Evolutionary conservation across 345 rosid species (phyloP).

Genomic region (Kandelia obovata): DNA sequence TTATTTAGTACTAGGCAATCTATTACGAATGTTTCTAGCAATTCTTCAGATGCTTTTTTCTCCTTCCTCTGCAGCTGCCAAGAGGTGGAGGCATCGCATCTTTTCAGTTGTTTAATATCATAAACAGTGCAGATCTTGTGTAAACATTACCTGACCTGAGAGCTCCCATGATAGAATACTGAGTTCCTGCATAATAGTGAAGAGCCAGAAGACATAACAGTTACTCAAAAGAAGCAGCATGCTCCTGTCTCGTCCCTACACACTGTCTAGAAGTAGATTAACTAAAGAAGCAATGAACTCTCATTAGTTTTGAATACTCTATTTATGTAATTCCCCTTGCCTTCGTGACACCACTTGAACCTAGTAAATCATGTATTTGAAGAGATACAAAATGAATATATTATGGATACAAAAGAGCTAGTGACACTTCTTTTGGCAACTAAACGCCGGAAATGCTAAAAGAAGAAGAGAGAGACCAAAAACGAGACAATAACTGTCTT

Average conservation of each 20-base stretch:
- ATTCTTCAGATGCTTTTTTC: too few relatives aligned
- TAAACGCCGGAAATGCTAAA: background rate
- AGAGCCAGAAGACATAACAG: slow-evolving; percentile 61
- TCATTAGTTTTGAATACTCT: background rate
- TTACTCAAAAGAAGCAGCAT: slow-evolving; percentile 75
- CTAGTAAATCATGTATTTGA: slow-evolving; percentile 67
- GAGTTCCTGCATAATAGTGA: slow-evolving; percentile 86
- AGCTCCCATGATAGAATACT: slow-evolving; percentile 93
- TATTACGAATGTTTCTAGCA: too few relatives aligned
- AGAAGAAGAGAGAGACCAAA: too few relatives aligned
- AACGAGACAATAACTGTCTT: too few relatives aligned
- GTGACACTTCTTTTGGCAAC: background rate
- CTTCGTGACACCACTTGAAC: slow-evolving; percentile 92
- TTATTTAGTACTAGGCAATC: too few relatives aligned
- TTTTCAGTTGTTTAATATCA: too few relatives aligned
- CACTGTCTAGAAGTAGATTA: slow-evolving; percentile 33
- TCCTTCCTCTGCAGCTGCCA: too few relatives aligned
- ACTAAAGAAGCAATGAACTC: slow-evolving; percentile 13
- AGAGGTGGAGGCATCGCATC: too few relatives aligned
- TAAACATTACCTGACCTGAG: slow-evolving; percentile 30
- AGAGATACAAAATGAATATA: slow-evolving; percentile 3
- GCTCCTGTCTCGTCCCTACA: slow-evolving; percentile 80
- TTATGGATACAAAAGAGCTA: background rate
- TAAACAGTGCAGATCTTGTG: too few relatives aligned
- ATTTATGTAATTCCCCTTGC: slow-evolving; percentile 40